Conservation (phyloP, 495 filamentous ascomycete genomes). For the Penicillium turbatum region DNA sequence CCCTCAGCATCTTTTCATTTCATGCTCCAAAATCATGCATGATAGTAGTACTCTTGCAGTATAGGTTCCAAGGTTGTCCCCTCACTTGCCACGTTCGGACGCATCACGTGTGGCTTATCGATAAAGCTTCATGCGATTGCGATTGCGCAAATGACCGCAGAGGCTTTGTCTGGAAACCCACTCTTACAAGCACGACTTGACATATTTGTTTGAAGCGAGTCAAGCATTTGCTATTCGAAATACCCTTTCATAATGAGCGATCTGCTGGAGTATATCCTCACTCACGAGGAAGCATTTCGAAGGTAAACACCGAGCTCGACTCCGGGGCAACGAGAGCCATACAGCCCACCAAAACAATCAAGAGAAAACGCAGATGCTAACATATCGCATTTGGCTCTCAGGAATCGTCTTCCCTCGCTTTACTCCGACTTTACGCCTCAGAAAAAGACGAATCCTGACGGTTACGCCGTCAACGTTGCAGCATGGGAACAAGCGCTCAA, state of each 20-base stretch:
- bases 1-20: not conserved
- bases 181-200: not conserved
- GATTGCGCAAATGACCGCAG: not conserved
- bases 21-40: no score
- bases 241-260: conserved; percentile 46
- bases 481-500: conserved; percentile 79
- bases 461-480: conserved; percentile 76
- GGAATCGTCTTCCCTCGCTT: conserved; percentile 80
- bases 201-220: not conserved
- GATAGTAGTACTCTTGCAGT: no score
- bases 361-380: not conserved
- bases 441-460: conserved; percentile 79
- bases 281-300: conserved; percentile 61
- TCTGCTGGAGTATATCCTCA: conserved; percentile 57
- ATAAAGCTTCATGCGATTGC: conserved; percentile 21
- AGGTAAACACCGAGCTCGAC: conserved; percentile 40
- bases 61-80: no score
- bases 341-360: not conserved
- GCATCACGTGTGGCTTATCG: conserved; percentile 30
- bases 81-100: not conserved
- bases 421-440: conserved; percentile 89
- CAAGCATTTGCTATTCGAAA: not conserved
- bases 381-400: conserved; percentile 23
- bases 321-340: not conserved
- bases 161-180: not conserved